A percentile compares a stretch with the other conserved stretches of the same genome.
phyloP scores from a whole-genome alignment of 1,139 yeast species.

The Yamadazyma jaroonii region DNA sequence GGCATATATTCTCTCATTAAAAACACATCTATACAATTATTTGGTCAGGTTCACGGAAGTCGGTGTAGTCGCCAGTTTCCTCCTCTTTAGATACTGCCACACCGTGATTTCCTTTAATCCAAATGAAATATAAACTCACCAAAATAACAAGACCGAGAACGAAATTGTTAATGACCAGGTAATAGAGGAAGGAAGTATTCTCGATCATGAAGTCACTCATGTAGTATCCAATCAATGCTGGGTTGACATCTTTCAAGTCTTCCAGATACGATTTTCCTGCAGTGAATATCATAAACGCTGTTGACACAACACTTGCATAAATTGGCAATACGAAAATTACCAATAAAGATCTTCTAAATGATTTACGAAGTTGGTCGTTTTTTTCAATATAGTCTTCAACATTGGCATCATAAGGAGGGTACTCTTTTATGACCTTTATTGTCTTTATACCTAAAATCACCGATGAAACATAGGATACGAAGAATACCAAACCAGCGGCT shows the following conservation, averaged over 20 bases:
- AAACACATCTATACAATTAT: background rate
- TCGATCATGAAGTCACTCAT: slow-evolving; percentile 5
- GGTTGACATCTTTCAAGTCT: background rate
- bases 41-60: slow-evolving; percentile 6
- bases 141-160: slow-evolving; percentile 19
- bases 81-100: slow-evolving; percentile 23
- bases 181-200: slow-evolving; percentile 1
- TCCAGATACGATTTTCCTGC: background rate
- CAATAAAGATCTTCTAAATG: slow-evolving; percentile 29
- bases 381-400: slow-evolving; percentile 18
- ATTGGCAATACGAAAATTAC: slow-evolving; percentile 31
- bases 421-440: slow-evolving; percentile 25
- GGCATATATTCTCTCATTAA: too few relatives aligned
- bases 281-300: background rate
- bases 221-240: slow-evolving; percentile 1
- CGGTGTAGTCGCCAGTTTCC: slow-evolving; percentile 6
- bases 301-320: slow-evolving; percentile 8
- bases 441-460: slow-evolving; percentile 27
- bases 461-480: slow-evolving; percentile 15
- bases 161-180: slow-evolving; percentile 14
- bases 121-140: slow-evolving; percentile 26
- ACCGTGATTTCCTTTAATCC: slow-evolving; percentile 37
- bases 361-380: slow-evolving; percentile 20
- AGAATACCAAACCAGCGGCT: background rate
- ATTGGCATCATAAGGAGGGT: slow-evolving; percentile 27